These are phyloP conservation scores for Martensiomyces pterosporus DNA, from an alignment of 192 early-diverging fungal genomes.

Conservation along the genomic window DNA sequence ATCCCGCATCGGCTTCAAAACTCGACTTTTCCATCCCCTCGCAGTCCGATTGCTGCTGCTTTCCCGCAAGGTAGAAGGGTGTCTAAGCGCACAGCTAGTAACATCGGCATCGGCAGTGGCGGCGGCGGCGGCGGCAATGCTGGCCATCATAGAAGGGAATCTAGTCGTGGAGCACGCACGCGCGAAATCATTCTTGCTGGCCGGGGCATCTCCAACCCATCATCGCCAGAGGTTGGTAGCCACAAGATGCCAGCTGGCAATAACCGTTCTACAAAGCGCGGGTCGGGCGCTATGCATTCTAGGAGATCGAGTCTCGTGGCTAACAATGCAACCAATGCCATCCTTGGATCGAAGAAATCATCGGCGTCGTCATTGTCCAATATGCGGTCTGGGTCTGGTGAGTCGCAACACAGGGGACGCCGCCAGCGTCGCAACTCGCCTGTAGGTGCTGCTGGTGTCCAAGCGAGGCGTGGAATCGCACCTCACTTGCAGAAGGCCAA, in stretches of 20 bases:
- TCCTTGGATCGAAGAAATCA: constrained; percentile 7
- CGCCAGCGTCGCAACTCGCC: no score
- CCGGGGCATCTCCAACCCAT: neutral
- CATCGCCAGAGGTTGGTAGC: no score
- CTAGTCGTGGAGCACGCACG: constrained; percentile 26
- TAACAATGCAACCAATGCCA: constrained; percentile 3
- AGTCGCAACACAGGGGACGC: neutral
- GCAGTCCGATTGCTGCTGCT: no score
- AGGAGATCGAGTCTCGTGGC: constrained; percentile 5
- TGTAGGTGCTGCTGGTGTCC: neutral
- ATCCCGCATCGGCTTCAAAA: no score
- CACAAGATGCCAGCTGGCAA: no score
- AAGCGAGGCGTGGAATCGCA: neutral
- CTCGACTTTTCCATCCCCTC: no score
- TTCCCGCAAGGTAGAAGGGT: no score
- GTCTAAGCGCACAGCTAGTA: no score
- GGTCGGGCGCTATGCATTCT: neutral
- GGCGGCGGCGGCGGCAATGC: neutral
- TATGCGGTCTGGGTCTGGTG: no score
- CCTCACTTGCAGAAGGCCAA: neutral
- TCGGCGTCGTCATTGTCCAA: neutral
- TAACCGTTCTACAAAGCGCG: neutral
- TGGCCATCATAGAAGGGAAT: constrained; percentile 19
- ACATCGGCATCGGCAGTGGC: no score
- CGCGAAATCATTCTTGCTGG: constrained; percentile 31